Percentiles rank a stretch among this genome's conserved stretches.
These are phyloP conservation scores for Aspergillus udagawae DNA, from an alignment of 2,329 filamentous ascomycete genomes.

Conservation along the genomic window DNA sequence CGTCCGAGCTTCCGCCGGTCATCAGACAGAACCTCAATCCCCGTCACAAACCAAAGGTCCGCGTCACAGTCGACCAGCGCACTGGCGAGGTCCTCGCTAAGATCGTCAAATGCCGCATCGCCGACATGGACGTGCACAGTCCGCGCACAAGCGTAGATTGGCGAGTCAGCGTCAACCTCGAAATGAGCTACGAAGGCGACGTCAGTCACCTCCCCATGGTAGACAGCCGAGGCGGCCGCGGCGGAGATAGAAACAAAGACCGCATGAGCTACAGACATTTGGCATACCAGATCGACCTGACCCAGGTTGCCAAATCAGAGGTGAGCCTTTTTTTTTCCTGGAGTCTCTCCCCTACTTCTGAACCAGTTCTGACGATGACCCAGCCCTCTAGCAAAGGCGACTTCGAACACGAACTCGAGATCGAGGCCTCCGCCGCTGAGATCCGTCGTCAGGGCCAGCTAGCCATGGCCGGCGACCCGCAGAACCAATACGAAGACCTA, in stretches of 20 bases:
- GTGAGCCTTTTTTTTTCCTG: conserved; percentile 24
- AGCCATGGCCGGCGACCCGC: conserved; percentile 34
- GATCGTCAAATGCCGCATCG: conserved; percentile 88
- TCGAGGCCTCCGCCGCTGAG: conserved; percentile 46
- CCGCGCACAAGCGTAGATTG: conserved; percentile 78
- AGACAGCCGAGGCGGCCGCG: conserved; percentile 35
- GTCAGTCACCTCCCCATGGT: conserved; percentile 52
- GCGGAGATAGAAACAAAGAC: conserved; percentile 72
- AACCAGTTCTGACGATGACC: conserved; percentile 20
- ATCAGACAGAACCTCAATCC: conserved; percentile 59
- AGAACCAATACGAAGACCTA: conserved; percentile 44
- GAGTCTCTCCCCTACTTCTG: background rate
- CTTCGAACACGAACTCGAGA: conserved; percentile 48
- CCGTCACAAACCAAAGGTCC: conserved; percentile 60
- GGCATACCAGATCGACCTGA: conserved; percentile 85
- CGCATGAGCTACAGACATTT: conserved; percentile 86
- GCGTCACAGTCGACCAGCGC: conserved; percentile 73
- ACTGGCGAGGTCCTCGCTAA: conserved; percentile 67
- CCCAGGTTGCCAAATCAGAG: conserved; percentile 68
- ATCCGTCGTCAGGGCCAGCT: conserved; percentile 43
- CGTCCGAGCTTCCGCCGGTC: conserved; percentile 59
- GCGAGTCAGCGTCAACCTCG: conserved; percentile 88
- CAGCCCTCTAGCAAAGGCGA: conserved; percentile 32
- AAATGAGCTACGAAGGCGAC: conserved; percentile 78
- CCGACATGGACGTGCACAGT: conserved; percentile 81